A percentile compares a stretch with the other conserved stretches of the same genome.
Conservation (phyloP, 108 stramenopile genomes). For the Nitzschia palea region DNA sequence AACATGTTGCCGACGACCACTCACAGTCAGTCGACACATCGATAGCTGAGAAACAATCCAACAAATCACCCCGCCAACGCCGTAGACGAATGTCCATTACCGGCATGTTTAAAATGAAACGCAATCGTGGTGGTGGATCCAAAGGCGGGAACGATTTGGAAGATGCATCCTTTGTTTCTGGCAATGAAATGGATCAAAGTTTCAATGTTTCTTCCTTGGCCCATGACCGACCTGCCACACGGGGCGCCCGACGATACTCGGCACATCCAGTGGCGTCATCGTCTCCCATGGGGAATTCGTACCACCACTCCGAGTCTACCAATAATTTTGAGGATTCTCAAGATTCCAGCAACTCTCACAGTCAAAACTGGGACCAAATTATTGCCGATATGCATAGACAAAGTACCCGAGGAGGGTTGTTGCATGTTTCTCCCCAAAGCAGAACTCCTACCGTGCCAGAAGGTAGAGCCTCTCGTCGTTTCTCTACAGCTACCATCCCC, state of each 20-base stretch:
- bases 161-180: not conserved
- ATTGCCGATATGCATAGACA: not conserved
- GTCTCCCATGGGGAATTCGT: not conserved
- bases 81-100: too few species aligned
- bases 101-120: too few species aligned
- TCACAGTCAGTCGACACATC: too few species aligned
- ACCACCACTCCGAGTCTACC: not conserved
- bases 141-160: not conserved
- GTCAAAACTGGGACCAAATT: not conserved
- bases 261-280: not conserved
- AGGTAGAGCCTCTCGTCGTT: not conserved
- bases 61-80: too few species aligned
- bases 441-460: not conserved
- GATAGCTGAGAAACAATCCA: too few species aligned
- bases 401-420: not conserved
- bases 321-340: not conserved
- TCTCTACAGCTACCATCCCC: not conserved
- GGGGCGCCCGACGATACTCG: not conserved
- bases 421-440: not conserved
- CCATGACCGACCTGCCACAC: not conserved
- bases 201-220: not conserved
- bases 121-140: not conserved
- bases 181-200: not conserved
- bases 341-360: not conserved
- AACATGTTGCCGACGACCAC: too few species aligned